Percentiles rank a stretch among this genome's conserved stretches.
Conservation (phyloP, 1,284 basidiomycete genomes). For the Irpex sp. region DNA sequence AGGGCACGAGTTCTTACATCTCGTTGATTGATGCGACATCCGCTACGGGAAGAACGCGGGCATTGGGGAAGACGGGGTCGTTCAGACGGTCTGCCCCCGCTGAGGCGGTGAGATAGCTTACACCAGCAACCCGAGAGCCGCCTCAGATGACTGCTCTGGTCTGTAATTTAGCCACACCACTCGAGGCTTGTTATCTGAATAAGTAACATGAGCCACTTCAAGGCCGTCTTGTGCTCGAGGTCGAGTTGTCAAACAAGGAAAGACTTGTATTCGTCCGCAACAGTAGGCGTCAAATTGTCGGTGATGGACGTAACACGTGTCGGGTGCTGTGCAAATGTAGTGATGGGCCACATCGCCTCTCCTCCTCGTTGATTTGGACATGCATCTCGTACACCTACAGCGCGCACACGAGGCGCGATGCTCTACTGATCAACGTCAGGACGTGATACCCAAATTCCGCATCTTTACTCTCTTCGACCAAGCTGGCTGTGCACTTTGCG, state of each 20-base stretch:
- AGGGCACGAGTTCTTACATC: not conserved
- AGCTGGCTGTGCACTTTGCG: not conserved
- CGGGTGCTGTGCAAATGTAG: not conserved
- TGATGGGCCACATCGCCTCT: conserved; percentile 4
- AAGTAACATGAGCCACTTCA: not conserved
- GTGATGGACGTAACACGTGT: not conserved
- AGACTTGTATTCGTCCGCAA: not conserved
- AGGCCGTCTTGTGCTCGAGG: not conserved
- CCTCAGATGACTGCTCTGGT: too few relatives aligned
- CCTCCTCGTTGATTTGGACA: not conserved
- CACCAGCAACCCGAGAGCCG: not conserved
- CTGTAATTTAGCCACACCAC: too few relatives aligned
- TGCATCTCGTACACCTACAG: not conserved
- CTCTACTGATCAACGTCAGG: conserved; percentile 3
- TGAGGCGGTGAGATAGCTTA: not conserved
- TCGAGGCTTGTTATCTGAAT: too few relatives aligned
- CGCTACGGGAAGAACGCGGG: not conserved
- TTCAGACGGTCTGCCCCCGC: not conserved
- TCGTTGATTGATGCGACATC: not conserved
- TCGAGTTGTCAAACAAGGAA: not conserved
- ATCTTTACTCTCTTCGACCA: not conserved
- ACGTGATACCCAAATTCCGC: not conserved
- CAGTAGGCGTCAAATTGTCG: not conserved
- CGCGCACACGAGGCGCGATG: conserved; percentile 7
- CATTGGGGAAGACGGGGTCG: not conserved